Base-by-base conservation (phyloP, 2,329 filamentous ascomycete species). In the Aspergillus brunneoviolaceus region DNA sequence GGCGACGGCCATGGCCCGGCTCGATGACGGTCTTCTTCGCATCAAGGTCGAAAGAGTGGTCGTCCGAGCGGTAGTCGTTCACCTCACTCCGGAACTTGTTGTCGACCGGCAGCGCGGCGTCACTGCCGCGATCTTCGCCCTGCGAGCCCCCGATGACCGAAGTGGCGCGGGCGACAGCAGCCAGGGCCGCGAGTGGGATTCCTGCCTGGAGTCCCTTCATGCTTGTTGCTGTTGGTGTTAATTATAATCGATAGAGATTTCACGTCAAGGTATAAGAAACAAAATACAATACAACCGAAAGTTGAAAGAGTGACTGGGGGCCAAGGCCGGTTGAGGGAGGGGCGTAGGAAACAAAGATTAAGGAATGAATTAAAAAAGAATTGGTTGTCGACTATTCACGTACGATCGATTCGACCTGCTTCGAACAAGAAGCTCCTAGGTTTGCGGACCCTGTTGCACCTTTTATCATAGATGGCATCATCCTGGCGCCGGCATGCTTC, bases 131-230 rank as follows among this genome's bases (percentile, higher is more conserved):
- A 21, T 63, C 61, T 5, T 27, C 49, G 12, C 49, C 62, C 21
- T 25, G 4, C 2, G 57, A n/a, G 4, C 63, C 63, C 6, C 57
- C 51, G 2, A 67, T 65, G 11, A 61, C 63, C 57, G 71, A 63
- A 10, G 33, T 35, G 4, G 69, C 68, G 50, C 69, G 69, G 12
- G 68, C 72, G 49, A 71, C 68, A 14, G 71, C 70, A 51, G 69
- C 74, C 55, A 76, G 62, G 19, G 76, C 63, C 51, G 74, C 74
- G 19, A 77, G 61, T 5, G 74, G 72, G 49, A 77, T 71, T 54
- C 73, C 74, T 49, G 66, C 70, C 31, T 71, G 65, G 50, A 76
- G 67, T 50, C 69, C 71, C 70, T 76, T 77, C 74, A 77, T 77
- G 14, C 55, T 69, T 35, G 1, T 35, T 35, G 33, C 33, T 35